Conservation (phyloP, 208 protist species). For the Leishmania mexicana region DNA sequence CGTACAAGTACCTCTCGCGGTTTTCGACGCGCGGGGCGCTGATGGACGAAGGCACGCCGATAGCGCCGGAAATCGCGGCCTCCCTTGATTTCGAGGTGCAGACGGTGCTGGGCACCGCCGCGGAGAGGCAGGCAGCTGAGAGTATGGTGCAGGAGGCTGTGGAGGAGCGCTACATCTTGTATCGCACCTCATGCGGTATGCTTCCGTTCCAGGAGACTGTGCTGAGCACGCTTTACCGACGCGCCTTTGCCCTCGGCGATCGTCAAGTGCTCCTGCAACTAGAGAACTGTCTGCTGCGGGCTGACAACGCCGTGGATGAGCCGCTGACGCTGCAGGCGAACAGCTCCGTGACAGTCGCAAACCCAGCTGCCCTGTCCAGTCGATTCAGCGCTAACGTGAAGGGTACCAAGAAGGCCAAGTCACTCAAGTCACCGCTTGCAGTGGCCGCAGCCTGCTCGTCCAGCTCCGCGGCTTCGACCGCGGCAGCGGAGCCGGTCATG, state of each 20-base stretch:
- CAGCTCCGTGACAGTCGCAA: constrained; percentile 20
- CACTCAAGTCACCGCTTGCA: constrained; percentile 1
- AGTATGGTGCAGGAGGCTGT: constrained; percentile 62
- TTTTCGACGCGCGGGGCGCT: constrained; percentile 42
- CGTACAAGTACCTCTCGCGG: constrained; percentile 40
- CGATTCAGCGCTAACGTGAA: constrained; percentile 1
- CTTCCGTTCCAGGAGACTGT: constrained; percentile 76
- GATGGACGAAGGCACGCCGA: constrained; percentile 23
- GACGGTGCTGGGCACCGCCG: constrained; percentile 11
- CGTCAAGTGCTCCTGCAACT: constrained; percentile 69
- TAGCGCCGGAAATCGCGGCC: constrained; percentile 12
- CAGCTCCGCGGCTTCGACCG: neutral
- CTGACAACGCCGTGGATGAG: constrained; percentile 32
- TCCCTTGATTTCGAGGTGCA: constrained; percentile 22
- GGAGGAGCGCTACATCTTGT: constrained; percentile 83
- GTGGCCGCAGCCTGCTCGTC: neutral
- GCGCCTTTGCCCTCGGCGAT: constrained; percentile 62
- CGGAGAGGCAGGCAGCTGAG: constrained; percentile 34
- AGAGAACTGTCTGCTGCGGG: constrained; percentile 73
- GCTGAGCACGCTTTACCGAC: constrained; percentile 70
- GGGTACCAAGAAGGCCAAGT: constrained; percentile 17
- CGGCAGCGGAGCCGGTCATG: constrained; percentile 5
- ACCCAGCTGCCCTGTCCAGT: constrained; percentile 9
- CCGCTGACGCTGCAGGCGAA: constrained; percentile 32
- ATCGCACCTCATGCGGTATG: constrained; percentile 49